These are phyloP conservation scores for Lachnellula willkommii DNA, from an alignment of 2,329 filamentous ascomycete genomes.

Conservation along the genomic window DNA sequence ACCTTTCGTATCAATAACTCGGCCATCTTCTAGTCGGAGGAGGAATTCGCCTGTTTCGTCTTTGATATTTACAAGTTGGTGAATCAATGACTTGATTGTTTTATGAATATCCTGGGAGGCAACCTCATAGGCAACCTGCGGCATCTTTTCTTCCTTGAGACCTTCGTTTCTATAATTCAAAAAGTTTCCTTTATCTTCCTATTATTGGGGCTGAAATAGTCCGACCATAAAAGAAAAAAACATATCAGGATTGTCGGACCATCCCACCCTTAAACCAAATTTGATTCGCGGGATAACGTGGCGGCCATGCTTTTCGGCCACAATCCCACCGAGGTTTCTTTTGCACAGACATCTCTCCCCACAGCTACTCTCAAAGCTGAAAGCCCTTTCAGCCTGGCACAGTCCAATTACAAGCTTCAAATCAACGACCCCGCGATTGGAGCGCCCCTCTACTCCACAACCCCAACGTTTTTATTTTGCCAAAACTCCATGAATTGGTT, in stretches of 20 bases:
- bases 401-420: neutral
- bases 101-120: conserved; percentile 5
- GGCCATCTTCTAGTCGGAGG: conserved; percentile 63
- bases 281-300: neutral
- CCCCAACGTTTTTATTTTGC: neutral
- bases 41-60: conserved; percentile 72
- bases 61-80: conserved; percentile 63
- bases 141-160: neutral
- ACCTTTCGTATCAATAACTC: conserved; percentile 66
- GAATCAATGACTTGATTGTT: conserved; percentile 7
- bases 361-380: neutral
- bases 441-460: neutral
- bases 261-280: conserved; percentile 3
- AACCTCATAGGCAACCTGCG: conserved; percentile 1
- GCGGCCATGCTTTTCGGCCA: neutral
- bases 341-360: neutral
- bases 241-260: neutral
- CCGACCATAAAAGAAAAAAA: neutral
- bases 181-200: too few relatives aligned
- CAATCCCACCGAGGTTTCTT: neutral
- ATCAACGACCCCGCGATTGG: neutral
- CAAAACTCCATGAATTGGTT: neutral
- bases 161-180: too few relatives aligned
- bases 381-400: neutral
- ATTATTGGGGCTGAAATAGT: neutral